Conservation (phyloP, 176 grass and related monocot genomes). For the Carex pumila region DNA sequence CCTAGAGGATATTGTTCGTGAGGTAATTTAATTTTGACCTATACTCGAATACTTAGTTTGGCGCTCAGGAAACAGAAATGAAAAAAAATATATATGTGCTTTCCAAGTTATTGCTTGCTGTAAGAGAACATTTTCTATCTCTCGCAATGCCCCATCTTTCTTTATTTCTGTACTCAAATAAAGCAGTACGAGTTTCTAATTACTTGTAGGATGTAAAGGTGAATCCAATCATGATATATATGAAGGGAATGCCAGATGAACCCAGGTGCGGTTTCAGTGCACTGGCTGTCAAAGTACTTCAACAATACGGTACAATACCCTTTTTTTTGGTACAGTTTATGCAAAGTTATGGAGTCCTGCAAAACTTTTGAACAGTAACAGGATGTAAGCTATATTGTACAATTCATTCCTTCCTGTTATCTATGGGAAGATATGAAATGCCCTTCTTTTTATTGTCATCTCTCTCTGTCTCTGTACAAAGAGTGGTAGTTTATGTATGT, state of each 20-base stretch:
- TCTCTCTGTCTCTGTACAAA: neutral
- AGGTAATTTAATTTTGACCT: constrained; percentile 18
- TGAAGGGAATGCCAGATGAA: constrained; percentile 81
- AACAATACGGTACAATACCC: constrained; percentile 48
- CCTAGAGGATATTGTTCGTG: constrained; percentile 11
- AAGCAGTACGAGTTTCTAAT: neutral
- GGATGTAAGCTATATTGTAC: neutral
- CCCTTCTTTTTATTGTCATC: neutral
- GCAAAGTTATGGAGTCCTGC: neutral
- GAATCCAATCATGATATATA: constrained; percentile 71
- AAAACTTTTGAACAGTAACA: neutral
- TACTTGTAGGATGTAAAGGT: constrained; percentile 67
- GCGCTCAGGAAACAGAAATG: neutral
- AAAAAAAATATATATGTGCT: neutral
- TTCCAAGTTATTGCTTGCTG: neutral
- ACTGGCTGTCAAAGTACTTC: constrained; percentile 82
- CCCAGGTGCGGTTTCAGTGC: constrained; percentile 91
- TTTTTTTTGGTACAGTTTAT: neutral
- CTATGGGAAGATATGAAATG: neutral
- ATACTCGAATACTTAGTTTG: neutral
- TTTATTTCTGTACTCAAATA: neutral
- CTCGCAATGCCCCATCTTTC: neutral
- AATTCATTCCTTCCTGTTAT: neutral
- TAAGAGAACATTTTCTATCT: neutral
- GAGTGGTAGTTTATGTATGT: neutral